phyloP scores from a whole-genome alignment of 345 rosid genomes.

The Triadica sebifera region DNA sequence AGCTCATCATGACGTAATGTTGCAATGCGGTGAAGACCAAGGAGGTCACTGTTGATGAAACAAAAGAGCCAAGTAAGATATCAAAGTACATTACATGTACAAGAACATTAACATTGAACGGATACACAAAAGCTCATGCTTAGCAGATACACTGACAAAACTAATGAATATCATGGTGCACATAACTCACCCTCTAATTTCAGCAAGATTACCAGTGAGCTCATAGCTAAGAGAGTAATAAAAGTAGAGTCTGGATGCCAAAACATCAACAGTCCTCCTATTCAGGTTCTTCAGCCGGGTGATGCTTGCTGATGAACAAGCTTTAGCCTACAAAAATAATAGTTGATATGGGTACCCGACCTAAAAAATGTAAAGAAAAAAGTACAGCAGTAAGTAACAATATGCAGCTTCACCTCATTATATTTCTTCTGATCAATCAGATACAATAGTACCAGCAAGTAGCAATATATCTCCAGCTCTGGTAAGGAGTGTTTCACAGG shows the following conservation, averaged over 20 bases:
- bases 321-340: conserved; percentile 62
- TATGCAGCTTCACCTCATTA: conserved; percentile 45
- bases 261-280: conserved; percentile 73
- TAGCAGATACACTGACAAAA: not conserved
- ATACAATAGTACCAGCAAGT: conserved; percentile 67
- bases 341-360: not conserved
- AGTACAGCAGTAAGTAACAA: not conserved
- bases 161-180: not conserved
- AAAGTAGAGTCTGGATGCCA: conserved; percentile 74
- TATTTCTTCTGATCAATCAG: conserved; percentile 76
- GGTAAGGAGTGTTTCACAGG: conserved; percentile 55
- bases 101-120: not conserved
- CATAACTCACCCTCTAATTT: conserved; percentile 65
- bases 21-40: conserved; percentile 76
- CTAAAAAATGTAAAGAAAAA: not conserved
- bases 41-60: conserved; percentile 51
- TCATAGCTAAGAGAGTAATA: conserved; percentile 81
- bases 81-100: not conserved
- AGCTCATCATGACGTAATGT: conserved; percentile 86
- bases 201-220: conserved; percentile 73
- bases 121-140: not conserved
- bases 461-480: conserved; percentile 73
- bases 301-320: conserved; percentile 78
- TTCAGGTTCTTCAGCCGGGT: conserved; percentile 62
- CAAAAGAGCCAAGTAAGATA: conserved; percentile 10